phyloP scores from a whole-genome alignment of 2,329 filamentous ascomycete species.

The Fusarium cyanostomum region DNA sequence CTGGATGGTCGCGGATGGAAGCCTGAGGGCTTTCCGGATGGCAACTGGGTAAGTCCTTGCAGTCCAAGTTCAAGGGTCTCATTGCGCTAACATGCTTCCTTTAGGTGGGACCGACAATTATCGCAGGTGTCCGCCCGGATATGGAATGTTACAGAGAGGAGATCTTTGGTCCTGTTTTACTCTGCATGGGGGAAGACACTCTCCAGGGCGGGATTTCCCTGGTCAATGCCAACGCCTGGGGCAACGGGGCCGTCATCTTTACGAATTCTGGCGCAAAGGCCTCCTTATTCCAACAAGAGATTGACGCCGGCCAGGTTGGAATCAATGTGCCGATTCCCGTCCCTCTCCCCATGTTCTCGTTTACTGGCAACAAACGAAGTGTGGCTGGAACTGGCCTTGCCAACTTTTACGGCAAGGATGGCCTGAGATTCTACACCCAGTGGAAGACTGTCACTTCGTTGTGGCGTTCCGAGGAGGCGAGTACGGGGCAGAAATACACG shows the following conservation, averaged over 20 bases:
- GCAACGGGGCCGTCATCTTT: constrained; percentile 83
- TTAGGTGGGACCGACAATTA: constrained; percentile 75
- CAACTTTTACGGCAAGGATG: constrained; percentile 91
- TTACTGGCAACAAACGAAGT: constrained; percentile 80
- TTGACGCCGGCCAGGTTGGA: constrained; percentile 81
- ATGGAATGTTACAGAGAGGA: constrained; percentile 85
- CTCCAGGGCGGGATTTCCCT: constrained; percentile 79
- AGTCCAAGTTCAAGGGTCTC: accelerated
- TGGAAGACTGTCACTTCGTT: constrained; percentile 91
- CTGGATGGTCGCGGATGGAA: constrained; percentile 79
- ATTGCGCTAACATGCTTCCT: neutral
- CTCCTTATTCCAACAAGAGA: constrained; percentile 76
- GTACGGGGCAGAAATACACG: constrained; percentile 22
- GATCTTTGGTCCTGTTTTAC: constrained; percentile 82
- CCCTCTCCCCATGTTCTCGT: constrained; percentile 72
- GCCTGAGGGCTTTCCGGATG: constrained; percentile 75
- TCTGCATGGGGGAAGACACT: constrained; percentile 76
- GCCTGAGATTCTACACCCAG: constrained; percentile 89
- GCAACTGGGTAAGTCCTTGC: constrained; percentile 58
- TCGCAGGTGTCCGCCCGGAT: constrained; percentile 75
- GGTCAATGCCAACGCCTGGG: constrained; percentile 83
- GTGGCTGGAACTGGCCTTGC: constrained; percentile 86
- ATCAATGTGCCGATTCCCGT: constrained; percentile 81
- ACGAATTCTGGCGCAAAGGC: constrained; percentile 77
- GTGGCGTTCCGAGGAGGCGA: constrained; percentile 61